phyloP scores from a whole-genome alignment of 192 early-diverging fungal genomes.

The Backusella circina region DNA sequence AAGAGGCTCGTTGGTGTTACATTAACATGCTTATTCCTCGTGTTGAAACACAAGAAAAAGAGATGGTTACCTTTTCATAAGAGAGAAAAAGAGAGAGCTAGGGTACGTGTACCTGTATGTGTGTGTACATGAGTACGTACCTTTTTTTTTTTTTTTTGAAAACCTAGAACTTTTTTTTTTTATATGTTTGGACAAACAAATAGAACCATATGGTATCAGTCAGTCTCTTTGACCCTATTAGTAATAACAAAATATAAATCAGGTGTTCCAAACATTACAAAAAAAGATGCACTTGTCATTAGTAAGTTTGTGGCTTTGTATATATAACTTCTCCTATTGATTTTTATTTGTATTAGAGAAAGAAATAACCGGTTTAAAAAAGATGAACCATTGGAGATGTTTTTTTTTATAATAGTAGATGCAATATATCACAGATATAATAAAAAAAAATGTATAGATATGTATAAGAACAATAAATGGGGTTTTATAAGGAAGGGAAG shows the following conservation, averaged over 20 bases:
- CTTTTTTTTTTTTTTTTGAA: background rate
- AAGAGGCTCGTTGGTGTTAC: background rate
- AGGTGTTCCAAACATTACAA: background rate
- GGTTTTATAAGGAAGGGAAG: background rate
- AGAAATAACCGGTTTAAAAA: background rate
- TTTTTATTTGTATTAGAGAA: background rate
- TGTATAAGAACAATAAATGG: background rate
- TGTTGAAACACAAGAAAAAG: background rate
- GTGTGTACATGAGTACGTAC: too few relatives aligned
- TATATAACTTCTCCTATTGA: background rate
- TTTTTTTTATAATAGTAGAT: background rate
- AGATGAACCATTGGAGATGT: background rate
- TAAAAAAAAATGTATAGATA: background rate
- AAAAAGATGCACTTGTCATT: background rate
- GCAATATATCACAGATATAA: background rate
- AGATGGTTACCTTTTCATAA: background rate
- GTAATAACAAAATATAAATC: background rate
- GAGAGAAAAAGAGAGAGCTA: background rate
- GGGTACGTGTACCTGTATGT: background rate
- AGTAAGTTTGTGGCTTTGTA: background rate
- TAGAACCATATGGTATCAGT: background rate
- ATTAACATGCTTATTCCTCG: slow-evolving; percentile 1
- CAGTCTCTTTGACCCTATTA: background rate
- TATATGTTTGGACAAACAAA: too few relatives aligned
- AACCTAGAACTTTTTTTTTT: too few relatives aligned